These are phyloP conservation scores for Xylaria telfairii DNA, from an alignment of 495 filamentous ascomycete species.

Conservation along the genomic window DNA sequence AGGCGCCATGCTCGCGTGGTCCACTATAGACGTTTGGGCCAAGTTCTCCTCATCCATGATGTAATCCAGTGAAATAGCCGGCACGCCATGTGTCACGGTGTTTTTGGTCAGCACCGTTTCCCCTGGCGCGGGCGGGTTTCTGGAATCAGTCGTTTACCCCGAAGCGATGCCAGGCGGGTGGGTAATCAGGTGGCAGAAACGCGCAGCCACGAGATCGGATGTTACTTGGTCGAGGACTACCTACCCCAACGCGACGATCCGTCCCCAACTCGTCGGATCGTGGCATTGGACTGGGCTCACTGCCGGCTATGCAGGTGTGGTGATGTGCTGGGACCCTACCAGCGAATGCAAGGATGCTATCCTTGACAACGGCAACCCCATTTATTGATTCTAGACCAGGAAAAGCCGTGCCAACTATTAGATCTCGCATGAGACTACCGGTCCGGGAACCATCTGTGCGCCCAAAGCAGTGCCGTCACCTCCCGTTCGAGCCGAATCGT, in stretches of 20 bases:
- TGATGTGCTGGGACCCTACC: background rate
- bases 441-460: background rate
- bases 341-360: conserved; percentile 9
- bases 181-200: background rate
- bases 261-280: conserved; percentile 17
- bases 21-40: background rate
- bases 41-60: background rate
- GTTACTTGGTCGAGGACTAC: background rate
- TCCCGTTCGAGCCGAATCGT: background rate
- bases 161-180: background rate
- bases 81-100: background rate
- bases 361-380: background rate
- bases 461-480: background rate
- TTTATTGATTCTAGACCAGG: conserved; percentile 15
- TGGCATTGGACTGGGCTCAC: conserved; percentile 5
- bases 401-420: conserved; percentile 3
- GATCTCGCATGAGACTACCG: conserved; percentile 22
- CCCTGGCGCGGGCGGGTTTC: background rate
- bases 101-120: background rate
- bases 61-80: background rate
- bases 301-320: conserved; percentile 6
- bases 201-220: conserved; percentile 14
- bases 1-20: conserved; percentile 8
- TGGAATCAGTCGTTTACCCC: background rate
- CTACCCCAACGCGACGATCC: conserved; percentile 10